phyloP scores from a whole-genome alignment of 2,329 filamentous ascomycete genomes.

The Nemania sp. region DNA sequence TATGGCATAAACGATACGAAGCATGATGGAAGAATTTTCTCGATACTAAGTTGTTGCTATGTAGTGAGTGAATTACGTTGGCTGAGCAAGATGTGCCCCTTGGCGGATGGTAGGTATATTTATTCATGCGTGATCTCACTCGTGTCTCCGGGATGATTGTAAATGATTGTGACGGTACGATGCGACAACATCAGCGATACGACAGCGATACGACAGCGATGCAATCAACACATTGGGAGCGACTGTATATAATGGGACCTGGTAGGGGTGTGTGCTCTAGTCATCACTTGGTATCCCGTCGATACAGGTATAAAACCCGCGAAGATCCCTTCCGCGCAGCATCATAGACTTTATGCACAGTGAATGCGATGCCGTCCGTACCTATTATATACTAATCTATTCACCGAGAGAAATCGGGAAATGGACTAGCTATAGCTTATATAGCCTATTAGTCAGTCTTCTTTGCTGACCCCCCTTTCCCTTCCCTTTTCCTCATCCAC shows the following conservation, averaged over 20 bases:
- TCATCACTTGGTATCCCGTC: conserved; percentile 2
- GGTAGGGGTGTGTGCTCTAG: background rate
- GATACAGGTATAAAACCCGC: conserved; percentile 17
- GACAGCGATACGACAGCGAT: too few relatives aligned
- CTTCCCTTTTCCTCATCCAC: too few relatives aligned
- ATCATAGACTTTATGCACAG: conserved; percentile 8
- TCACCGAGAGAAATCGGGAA: background rate
- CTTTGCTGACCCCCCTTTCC: too few relatives aligned
- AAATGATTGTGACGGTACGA: background rate
- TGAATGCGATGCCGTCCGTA: background rate
- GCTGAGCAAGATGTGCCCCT: background rate
- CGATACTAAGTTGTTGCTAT: background rate
- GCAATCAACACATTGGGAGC: background rate
- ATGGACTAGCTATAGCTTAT: too few relatives aligned
- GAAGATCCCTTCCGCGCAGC: background rate
- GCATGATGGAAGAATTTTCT: background rate
- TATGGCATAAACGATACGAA: background rate
- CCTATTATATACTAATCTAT: background rate
- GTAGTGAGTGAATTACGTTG: background rate
- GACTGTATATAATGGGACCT: background rate
- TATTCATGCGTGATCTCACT: too few relatives aligned
- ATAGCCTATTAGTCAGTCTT: too few relatives aligned
- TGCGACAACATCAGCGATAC: background rate
- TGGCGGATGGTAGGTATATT: background rate
- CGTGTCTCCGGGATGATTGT: too few relatives aligned